Percentiles rank a stretch among this genome's conserved stretches.
These are phyloP conservation scores for Malania oleifera DNA, from an alignment of 164 flowering plant genomes.

Conservation along the genomic window DNA sequence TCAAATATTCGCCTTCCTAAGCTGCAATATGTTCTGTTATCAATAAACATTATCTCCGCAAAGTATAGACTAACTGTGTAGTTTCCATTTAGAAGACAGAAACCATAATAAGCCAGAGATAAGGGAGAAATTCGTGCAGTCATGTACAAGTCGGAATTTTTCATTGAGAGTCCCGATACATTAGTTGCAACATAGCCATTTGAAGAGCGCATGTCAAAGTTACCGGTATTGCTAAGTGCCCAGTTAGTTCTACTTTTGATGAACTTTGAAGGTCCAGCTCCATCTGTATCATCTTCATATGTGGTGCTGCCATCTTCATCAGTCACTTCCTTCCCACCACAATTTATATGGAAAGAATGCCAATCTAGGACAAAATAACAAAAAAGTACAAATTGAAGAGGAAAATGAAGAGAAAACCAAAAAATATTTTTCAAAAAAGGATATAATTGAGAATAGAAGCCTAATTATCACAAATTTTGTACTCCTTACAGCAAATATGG, in stretches of 20 bases:
- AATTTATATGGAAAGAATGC: slow-evolving; percentile 37
- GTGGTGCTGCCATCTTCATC: slow-evolving; percentile 13
- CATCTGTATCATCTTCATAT: slow-evolving; percentile 26
- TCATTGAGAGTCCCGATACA: slow-evolving; percentile 21
- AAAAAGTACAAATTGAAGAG: neutral
- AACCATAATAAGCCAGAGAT: slow-evolving; percentile 57
- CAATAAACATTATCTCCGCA: slow-evolving; percentile 53
- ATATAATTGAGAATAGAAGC: too few relatives aligned
- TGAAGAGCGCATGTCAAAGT: slow-evolving; percentile 21
- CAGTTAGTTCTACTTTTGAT: slow-evolving; percentile 23
- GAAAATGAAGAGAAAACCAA: neutral
- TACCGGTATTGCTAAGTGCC: slow-evolving; percentile 67
- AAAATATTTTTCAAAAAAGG: too few relatives aligned
- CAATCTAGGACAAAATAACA: slow-evolving; percentile 15
- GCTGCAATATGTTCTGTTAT: slow-evolving; percentile 41
- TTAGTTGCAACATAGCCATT: slow-evolving; percentile 21
- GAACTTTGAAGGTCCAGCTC: slow-evolving; percentile 30
- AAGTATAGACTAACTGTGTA: slow-evolving; percentile 59
- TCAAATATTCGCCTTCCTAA: slow-evolving; percentile 68
- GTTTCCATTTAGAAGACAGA: slow-evolving; percentile 47
- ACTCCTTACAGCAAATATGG: too few relatives aligned
- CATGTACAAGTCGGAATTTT: slow-evolving; percentile 27
- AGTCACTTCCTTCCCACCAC: slow-evolving; percentile 38
- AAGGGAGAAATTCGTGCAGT: slow-evolving; percentile 54
- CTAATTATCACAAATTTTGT: too few relatives aligned